phyloP scores from a whole-genome alignment of 2,329 filamentous ascomycete genomes.

The Penicillium sp. region DNA sequence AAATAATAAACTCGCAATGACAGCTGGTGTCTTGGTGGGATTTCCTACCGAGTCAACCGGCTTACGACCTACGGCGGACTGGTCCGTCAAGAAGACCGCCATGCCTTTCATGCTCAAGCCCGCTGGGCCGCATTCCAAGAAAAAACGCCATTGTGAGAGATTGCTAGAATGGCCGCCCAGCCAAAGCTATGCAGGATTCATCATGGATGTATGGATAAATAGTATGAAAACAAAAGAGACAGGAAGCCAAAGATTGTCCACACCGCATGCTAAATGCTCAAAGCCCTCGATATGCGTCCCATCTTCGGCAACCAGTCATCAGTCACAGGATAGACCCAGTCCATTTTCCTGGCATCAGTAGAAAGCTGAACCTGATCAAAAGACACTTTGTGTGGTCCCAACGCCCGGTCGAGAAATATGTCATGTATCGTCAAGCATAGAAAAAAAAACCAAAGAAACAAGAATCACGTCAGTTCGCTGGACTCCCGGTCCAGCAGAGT shows the following conservation, averaged over 20 bases:
- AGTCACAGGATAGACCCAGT: conserved; percentile 3
- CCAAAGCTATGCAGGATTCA: conserved; percentile 15
- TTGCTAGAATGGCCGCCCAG: conserved; percentile 4
- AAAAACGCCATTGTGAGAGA: not conserved
- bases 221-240: not conserved
- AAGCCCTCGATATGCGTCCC: conserved; percentile 20
- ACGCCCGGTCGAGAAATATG: conserved; percentile 32
- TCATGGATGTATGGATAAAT: conserved; percentile 1
- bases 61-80: no score
- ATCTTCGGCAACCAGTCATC: conserved; percentile 14
- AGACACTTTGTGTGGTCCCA: conserved; percentile 22
- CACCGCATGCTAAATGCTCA: conserved; percentile 35
- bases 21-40: no score
- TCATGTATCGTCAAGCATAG: conserved; percentile 18
- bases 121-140: not conserved
- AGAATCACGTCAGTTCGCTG: not conserved
- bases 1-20: no score
- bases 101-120: no score
- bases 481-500: conserved; percentile 12
- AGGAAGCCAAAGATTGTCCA: conserved; percentile 19
- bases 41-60: no score
- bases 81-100: no score
- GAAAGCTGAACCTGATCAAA: conserved; percentile 20
- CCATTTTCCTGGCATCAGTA: conserved; percentile 13
- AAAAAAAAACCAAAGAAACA: conserved; percentile 3